phyloP scores from a whole-genome alignment of 1,284 basidiomycete genomes.

The Cryptococcus amylolentus region DNA sequence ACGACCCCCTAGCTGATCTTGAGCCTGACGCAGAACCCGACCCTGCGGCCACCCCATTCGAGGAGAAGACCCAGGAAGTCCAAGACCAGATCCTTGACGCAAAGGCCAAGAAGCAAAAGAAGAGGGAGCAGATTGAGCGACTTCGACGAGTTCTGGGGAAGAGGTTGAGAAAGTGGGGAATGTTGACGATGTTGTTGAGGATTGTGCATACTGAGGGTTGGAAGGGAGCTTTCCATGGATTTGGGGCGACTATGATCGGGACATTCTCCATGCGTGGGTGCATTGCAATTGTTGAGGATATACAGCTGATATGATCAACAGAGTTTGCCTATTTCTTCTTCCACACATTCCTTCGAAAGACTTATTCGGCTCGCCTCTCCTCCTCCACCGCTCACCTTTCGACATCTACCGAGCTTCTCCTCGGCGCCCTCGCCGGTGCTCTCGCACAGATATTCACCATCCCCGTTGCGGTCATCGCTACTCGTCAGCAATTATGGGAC shows the following conservation, averaged over 20 bases:
- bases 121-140: neutral
- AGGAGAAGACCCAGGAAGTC: neutral
- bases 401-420: conserved; percentile 74
- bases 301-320: conserved; percentile 40
- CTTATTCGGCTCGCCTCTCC: conserved; percentile 26
- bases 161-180: conserved; percentile 43
- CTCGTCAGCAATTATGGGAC: conserved; percentile 85
- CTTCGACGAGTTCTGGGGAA: conserved; percentile 9
- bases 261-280: conserved; percentile 90
- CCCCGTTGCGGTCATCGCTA: conserved; percentile 95
- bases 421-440: conserved; percentile 89
- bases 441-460: conserved; percentile 98
- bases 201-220: conserved; percentile 78
- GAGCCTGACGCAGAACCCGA: conserved; percentile 4
- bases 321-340: conserved; percentile 99
- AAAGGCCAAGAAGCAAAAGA: conserved; percentile 50
- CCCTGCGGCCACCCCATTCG: conserved; percentile 1
- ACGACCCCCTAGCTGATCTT: conserved; percentile 16
- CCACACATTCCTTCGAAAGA: conserved; percentile 80
- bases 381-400: conserved; percentile 53
- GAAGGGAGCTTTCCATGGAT: conserved; percentile 82
- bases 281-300: neutral
- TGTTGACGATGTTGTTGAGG: conserved; percentile 63
- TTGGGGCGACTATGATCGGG: conserved; percentile 96
- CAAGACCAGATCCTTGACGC: conserved; percentile 19